Evolutionary conservation across 2,329 filamentous ascomycete genomes (phyloP).

Genomic region (Colletotrichum sp.): DNA sequence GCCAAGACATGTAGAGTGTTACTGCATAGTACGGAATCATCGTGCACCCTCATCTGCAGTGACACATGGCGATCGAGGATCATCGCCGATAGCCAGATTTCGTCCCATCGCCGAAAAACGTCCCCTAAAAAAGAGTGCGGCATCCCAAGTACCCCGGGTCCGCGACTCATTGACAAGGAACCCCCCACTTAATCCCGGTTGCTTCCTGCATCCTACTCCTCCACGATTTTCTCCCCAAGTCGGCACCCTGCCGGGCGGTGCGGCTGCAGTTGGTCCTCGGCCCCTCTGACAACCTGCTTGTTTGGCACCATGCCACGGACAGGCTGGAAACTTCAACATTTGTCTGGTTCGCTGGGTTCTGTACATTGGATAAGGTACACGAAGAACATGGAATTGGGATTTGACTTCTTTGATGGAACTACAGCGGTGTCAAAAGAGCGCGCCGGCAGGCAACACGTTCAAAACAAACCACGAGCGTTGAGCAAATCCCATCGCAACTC

Average conservation of each 20-base stretch:
- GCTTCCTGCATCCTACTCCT: neutral
- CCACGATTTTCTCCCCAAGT: neutral
- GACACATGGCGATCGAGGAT: neutral
- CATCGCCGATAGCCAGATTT: neutral
- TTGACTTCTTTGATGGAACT: neutral
- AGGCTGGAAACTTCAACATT: neutral
- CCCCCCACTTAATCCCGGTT: neutral
- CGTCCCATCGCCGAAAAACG: neutral
- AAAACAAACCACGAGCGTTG: neutral
- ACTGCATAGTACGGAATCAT: neutral
- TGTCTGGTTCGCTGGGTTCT: neutral
- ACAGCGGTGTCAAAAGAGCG: neutral
- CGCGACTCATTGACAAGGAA: neutral
- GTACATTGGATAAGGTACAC: neutral
- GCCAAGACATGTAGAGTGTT: neutral
- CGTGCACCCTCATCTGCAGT: neutral
- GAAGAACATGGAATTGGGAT: neutral
- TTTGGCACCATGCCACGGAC: neutral
- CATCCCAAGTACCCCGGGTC: neutral
- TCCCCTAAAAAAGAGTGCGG: neutral
- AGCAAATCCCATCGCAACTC: neutral
- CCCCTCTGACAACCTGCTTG: neutral
- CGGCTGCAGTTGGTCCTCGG: neutral
- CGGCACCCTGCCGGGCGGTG: slow-evolving; percentile 16
- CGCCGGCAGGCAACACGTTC: neutral